Base-by-base conservation (phyloP, 1,284 basidiomycete genomes). In the Cutaneotrichosporon cutaneum region DNA sequence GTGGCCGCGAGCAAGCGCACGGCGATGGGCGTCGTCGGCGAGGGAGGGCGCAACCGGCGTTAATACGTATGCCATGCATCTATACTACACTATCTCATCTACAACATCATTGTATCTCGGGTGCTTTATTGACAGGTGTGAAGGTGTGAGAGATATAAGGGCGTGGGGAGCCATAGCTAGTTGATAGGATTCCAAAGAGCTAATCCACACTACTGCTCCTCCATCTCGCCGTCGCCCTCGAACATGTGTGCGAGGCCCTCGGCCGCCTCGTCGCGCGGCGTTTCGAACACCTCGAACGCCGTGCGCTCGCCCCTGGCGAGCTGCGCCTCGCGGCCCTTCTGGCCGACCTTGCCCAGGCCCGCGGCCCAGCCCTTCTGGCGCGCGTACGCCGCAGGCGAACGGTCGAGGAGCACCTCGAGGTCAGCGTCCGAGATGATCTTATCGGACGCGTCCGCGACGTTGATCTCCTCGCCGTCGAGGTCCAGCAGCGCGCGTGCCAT, bases 391-490 rank as follows among this genome's bases (percentile, higher is more conserved):
- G 86, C 87, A 0, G 87, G 85, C 30, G 88, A 84, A 30, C 94
- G 83, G 71, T 97, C 93, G 39, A 98, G 82, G 58, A 98, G 80
- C 72, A 87, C 82, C 24, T 89, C 86, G 48, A 97, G 80, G 68
- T 95, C 90, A 48, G 83, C 83, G 64, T 95, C 89, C 65, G 87
- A 88, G 72, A 97, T 84, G 62, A 97, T 87, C 61, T 86, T 85
- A 83, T 89, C 75, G 22, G 87, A 89, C 67, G 87, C 85, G 13
- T 86, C 84, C 16, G 92, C 90, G n/a, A 95, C 86, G 59, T 90
- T 86, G 63, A 96, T 92, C 73, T 92, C 88, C 78, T 96, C 91
- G 22, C 88, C 88, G 72, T 96, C 92, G 7, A 94, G 84, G 56
- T 85, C 84, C 26, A 95, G 82, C 24, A 97, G 80, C 9, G 86